Conservation (phyloP, 371 early-diverging fungal species). For the Rhizomucor miehei region DNA sequence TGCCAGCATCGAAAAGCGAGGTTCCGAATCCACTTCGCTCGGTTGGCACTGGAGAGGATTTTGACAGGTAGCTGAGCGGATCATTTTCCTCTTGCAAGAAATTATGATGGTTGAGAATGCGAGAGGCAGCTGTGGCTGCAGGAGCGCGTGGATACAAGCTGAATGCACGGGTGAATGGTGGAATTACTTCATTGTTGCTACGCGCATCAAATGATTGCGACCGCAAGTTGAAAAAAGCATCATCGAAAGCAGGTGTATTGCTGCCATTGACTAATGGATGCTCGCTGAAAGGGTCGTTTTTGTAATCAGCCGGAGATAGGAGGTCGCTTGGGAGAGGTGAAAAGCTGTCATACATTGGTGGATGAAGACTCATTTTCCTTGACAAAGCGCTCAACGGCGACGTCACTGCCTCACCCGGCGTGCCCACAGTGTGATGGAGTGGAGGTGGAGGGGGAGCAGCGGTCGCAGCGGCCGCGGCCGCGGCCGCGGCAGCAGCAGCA, state of each 20-base stretch:
- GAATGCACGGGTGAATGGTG: slow-evolving; percentile 23
- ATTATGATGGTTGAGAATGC: slow-evolving; percentile 1
- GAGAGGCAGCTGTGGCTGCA: slow-evolving; percentile 3
- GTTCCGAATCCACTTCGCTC: slow-evolving; percentile 12
- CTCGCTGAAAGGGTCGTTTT: slow-evolving; percentile 48
- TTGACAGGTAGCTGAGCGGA: slow-evolving; percentile 89
- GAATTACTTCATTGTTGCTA: slow-evolving; percentile 9
- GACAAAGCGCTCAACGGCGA: slow-evolving; percentile 20
- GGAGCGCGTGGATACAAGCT: slow-evolving; percentile 19
- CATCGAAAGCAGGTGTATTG: slow-evolving; percentile 25
- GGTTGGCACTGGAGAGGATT: slow-evolving; percentile 59
- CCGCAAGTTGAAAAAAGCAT: slow-evolving; percentile 26
- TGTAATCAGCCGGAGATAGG: slow-evolving; percentile 58
- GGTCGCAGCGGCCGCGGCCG: slow-evolving; percentile 10
- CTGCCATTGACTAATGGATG: slow-evolving; percentile 33
- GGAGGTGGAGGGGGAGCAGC: not conserved
- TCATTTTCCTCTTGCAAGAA: slow-evolving; percentile 69
- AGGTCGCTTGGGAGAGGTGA: slow-evolving; percentile 64
- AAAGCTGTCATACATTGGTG: slow-evolving; percentile 26
- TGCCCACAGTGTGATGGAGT: too few relatives aligned
- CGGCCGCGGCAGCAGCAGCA: slow-evolving; percentile 4
- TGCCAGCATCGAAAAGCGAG: slow-evolving; percentile 3
- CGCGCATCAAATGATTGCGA: slow-evolving; percentile 37
- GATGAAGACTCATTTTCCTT: slow-evolving; percentile 21
- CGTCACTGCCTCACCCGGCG: slow-evolving; percentile 1